phyloP scores from a whole-genome alignment of 306 rosid species.

The Argentina anserina region DNA sequence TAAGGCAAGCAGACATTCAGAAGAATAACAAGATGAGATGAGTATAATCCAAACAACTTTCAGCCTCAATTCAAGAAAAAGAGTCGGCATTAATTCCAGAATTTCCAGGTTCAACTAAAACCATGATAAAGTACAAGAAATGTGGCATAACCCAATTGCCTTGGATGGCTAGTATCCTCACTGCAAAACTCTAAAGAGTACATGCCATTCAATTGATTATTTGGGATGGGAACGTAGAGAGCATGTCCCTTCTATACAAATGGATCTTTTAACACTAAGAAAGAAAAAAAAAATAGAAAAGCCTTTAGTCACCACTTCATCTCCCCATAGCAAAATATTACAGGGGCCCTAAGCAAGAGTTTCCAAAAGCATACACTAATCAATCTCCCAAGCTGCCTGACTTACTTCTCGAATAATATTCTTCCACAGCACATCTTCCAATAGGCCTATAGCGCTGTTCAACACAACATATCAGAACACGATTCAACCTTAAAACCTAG shows the following conservation, averaged over 20 bases:
- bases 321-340: slow-evolving; percentile 35
- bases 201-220: slow-evolving; percentile 32
- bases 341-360: slow-evolving; percentile 18
- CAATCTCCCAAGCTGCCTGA: slow-evolving; percentile 28
- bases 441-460: slow-evolving; percentile 31
- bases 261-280: slow-evolving; percentile 11
- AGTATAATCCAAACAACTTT: neutral
- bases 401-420: slow-evolving; percentile 29
- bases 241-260: slow-evolving; percentile 37
- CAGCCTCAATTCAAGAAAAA: neutral
- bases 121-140: neutral
- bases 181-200: slow-evolving; percentile 29
- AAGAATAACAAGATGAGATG: neutral
- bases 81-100: neutral
- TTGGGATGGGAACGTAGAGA: slow-evolving; percentile 19
- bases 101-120: slow-evolving; percentile 1
- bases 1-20: neutral
- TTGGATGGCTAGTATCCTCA: slow-evolving; percentile 14
- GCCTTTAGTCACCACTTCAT: slow-evolving; percentile 23
- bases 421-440: slow-evolving; percentile 28
- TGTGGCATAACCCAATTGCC: slow-evolving; percentile 25
- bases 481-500: slow-evolving; percentile 15
- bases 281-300: slow-evolving; percentile 6
- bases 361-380: slow-evolving; percentile 19
- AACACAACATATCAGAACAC: slow-evolving; percentile 33